A percentile compares a stretch with the other conserved stretches of the same genome.
Evolutionary conservation across 352 stramenopile species (phyloP).

Genomic region (Pythium rhizo-oryzae): DNA sequence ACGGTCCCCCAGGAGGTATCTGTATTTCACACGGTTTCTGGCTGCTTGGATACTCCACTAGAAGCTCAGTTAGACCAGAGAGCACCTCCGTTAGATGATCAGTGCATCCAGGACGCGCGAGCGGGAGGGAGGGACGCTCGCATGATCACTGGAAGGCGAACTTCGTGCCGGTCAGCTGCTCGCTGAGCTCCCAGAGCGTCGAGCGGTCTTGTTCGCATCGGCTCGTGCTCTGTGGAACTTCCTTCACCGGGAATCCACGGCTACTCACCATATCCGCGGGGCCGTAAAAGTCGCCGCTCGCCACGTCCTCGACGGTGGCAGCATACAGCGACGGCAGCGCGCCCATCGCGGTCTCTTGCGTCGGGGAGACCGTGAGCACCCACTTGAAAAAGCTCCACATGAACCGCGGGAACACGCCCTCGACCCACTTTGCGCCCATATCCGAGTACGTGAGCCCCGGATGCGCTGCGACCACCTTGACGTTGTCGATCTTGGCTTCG

Average conservation of each 20-base stretch:
- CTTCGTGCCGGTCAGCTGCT: background rate
- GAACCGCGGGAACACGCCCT: conserved; percentile 10
- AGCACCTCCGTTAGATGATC: too few relatives aligned
- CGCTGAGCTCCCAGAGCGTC: background rate
- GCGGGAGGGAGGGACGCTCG: too few relatives aligned
- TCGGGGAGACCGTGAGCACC: conserved; percentile 6
- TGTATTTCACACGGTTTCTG: too few relatives aligned
- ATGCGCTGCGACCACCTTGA: conserved; percentile 26
- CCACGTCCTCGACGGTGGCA: conserved; percentile 24
- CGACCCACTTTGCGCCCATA: conserved; percentile 24
- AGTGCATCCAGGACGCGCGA: too few relatives aligned
- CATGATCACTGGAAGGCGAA: background rate
- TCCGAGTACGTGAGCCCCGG: conserved; percentile 25
- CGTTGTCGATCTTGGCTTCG: conserved; percentile 16
- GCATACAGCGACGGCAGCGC: conserved; percentile 35
- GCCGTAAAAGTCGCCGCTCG: conserved; percentile 33
- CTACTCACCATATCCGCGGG: conserved; percentile 6
- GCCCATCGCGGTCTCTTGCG: conserved; percentile 28
- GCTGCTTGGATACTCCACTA: too few relatives aligned
- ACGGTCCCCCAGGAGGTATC: too few relatives aligned
- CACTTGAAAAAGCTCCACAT: conserved; percentile 8
- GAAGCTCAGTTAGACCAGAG: too few relatives aligned
- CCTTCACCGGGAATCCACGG: background rate
- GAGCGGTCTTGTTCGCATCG: background rate
- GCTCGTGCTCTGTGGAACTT: background rate